A percentile compares a stretch with the other conserved stretches of the same genome.
These are phyloP conservation scores for Solanum boliviense DNA, from an alignment of 257 asterid species.

Conservation along the genomic window DNA sequence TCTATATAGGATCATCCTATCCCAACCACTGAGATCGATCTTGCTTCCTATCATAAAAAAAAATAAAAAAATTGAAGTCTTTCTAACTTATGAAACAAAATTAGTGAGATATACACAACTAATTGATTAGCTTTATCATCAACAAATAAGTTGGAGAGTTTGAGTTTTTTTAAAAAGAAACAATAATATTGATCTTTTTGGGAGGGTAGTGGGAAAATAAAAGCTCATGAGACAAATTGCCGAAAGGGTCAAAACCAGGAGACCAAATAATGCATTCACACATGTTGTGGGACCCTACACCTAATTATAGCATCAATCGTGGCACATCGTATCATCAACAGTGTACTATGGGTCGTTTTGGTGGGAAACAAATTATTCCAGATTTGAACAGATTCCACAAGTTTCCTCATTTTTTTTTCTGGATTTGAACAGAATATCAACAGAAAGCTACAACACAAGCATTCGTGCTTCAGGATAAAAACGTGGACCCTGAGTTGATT, in stretches of 20 bases:
- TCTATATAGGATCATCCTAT: not conserved
- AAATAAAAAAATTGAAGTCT: not conserved
- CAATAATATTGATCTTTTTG: not conserved
- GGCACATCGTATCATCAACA: not conserved
- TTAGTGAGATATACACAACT: not conserved
- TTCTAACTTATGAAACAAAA: not conserved
- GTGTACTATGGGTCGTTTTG: not conserved
- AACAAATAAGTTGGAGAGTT: not conserved
- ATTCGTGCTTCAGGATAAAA: constrained; percentile 26
- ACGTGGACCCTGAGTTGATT: constrained; percentile 11
- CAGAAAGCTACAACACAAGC: constrained; percentile 24
- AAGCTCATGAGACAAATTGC: not conserved
- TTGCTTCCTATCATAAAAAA: not conserved
- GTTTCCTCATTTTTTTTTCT: not conserved
- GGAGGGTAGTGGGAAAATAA: not conserved
- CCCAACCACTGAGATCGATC: not conserved
- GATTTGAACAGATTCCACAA: not conserved
- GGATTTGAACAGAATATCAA: not conserved
- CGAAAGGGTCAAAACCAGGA: not conserved
- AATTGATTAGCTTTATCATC: too few species aligned
- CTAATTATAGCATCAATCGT: not conserved
- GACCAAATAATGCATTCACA: not conserved
- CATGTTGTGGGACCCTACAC: not conserved
- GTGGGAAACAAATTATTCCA: not conserved
- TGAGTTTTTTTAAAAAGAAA: too few species aligned